Evolutionary conservation across 441 rosid genomes (phyloP).

Genomic region (Sinapis alba): DNA sequence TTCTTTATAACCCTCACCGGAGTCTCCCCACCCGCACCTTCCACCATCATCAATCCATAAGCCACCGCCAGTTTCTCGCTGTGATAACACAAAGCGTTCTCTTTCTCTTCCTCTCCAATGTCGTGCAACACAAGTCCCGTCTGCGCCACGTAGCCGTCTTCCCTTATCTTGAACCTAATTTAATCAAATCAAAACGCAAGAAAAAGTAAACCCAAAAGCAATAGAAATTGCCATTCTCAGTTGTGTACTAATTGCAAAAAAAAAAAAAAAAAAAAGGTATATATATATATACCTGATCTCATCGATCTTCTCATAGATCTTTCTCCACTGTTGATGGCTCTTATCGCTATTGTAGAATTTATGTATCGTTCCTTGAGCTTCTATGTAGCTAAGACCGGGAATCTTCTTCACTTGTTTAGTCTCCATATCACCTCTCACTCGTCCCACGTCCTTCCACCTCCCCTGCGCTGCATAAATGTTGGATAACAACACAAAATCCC

Average conservation of each 20-base stretch:
- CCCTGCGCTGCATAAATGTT: conserved; percentile 78
- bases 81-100: conserved; percentile 69
- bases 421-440: conserved; percentile 75
- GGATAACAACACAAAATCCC: conserved; percentile 77
- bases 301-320: conserved; percentile 67
- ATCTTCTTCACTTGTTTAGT: conserved; percentile 69
- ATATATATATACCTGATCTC: conserved; percentile 58
- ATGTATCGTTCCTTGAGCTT: conserved; percentile 59
- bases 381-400: conserved; percentile 82
- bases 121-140: conserved; percentile 81
- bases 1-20: conserved; percentile 84
- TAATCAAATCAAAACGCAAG: conserved; percentile 43
- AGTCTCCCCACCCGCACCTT: conserved; percentile 37
- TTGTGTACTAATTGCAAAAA: not conserved
- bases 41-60: conserved; percentile 71
- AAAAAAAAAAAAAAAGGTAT: no score
- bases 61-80: conserved; percentile 93
- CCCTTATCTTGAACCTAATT: conserved; percentile 66
- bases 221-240: not conserved
- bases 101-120: conserved; percentile 89
- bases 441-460: conserved; percentile 83
- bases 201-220: not conserved
- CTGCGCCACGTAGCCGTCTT: conserved; percentile 72
- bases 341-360: conserved; percentile 76
- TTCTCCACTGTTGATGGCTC: conserved; percentile 55